Evolutionary conservation across 176 grass and related monocot genomes (phyloP), one percentile per base, ranked within the genome.

Genomic region (Leersia perrieri): DNA sequence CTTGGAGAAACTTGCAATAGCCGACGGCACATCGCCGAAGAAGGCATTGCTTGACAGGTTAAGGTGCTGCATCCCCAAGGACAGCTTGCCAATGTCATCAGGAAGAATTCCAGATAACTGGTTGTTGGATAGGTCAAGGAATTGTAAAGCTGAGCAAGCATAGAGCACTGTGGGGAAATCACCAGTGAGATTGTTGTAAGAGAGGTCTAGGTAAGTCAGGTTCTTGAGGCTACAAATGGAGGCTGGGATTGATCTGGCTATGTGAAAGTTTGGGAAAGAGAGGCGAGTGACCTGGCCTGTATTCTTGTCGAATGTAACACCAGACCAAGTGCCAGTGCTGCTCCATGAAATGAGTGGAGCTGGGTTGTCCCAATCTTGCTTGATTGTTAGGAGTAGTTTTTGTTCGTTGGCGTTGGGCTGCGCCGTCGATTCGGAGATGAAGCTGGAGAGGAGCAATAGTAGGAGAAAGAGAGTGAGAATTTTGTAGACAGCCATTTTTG

Each of bases 41-140:
- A 96, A 92, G 20, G 72, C 63, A 25, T 96, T 96, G 60, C 5
- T 34, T 0, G 75, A 80, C 22, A 92, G 67, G 78, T 79, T 58
- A 1, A 96, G 64, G 72, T 82, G 71, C 32, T 33, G 35, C 77
- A 96, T 87, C 39, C n/a, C 30, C 22, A 40, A 8, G 25, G 90
- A 83, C 30, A 89, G 8, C 1, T 5, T 78, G 41, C 73, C 3
- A 38, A 96, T 72, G 53, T 90, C 72, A 0, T 8, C 23, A 0
- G 93, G 93, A 12, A 96, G 74, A 0, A 16, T 5, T 7, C 82
- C 80, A 6, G 85, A 32, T 41, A 96, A 88, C 0, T 3, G 6
- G 16, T 97, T 96, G 30, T 84, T 40, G 0, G 90, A 86, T 39
- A 97, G 73, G 66, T 90, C 80, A 3, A 97, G 78, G 71, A 3